Evolutionary conservation across 495 filamentous ascomycete genomes (phyloP).

Genomic region (Neurospora sp.): DNA sequence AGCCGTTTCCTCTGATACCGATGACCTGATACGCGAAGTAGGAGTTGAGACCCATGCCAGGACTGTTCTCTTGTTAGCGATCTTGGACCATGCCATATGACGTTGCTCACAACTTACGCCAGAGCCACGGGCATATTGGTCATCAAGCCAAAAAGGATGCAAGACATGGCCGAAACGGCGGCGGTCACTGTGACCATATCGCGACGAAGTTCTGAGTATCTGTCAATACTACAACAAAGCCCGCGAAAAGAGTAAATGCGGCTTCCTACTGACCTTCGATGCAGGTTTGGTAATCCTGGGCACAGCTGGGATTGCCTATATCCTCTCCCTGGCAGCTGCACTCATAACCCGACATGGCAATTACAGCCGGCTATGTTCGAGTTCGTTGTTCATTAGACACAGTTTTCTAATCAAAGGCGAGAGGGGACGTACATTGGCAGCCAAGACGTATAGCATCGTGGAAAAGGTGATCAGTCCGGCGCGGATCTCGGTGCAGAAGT

Average conservation of each 20-base stretch:
- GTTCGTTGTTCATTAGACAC: not conserved
- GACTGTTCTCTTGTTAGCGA: conserved; percentile 32
- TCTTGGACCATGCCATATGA: not conserved
- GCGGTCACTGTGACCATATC: conserved; percentile 74
- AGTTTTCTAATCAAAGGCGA: conserved; percentile 26
- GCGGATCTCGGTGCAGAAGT: conserved; percentile 66
- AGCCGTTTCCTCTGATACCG: conserved; percentile 56
- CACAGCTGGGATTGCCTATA: conserved; percentile 6
- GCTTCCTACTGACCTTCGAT: not conserved
- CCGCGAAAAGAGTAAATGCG: not conserved
- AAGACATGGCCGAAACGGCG: conserved; percentile 50
- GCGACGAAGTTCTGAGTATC: conserved; percentile 46
- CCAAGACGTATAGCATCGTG: conserved; percentile 75
- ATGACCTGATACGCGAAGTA: conserved; percentile 86
- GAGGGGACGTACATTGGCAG: conserved; percentile 39
- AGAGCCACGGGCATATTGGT: conserved; percentile 46
- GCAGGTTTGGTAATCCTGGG: conserved; percentile 16
- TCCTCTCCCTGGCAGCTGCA: conserved; percentile 3
- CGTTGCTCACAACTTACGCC: conserved; percentile 44
- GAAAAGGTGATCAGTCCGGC: conserved; percentile 79
- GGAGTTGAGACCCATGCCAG: conserved; percentile 72
- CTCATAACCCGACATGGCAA: conserved; percentile 49
- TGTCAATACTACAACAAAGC: not conserved
- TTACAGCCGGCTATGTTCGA: conserved; percentile 46
- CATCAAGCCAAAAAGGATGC: conserved; percentile 40